A percentile compares a stretch with the other conserved stretches of the same genome.
phyloP scores from a whole-genome alignment of 768 basidiomycete species.

The Krasilnikovozyma curviuscula region DNA sequence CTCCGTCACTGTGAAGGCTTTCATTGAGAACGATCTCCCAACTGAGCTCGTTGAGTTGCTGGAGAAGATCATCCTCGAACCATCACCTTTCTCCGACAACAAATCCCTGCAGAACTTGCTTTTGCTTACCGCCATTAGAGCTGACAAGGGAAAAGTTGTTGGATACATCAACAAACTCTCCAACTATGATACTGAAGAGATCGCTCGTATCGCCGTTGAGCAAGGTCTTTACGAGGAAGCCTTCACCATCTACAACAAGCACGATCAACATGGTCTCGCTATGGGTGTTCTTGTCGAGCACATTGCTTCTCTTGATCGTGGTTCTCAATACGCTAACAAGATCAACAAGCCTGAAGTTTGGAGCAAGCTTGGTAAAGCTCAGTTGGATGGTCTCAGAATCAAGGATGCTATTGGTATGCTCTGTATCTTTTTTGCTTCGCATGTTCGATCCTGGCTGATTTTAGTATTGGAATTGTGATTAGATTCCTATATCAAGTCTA shows the following conservation, averaged over 20 bases:
- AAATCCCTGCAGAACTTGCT: slow-evolving; percentile 87
- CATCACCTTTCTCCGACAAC: slow-evolving; percentile 95
- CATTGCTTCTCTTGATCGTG: slow-evolving; percentile 92
- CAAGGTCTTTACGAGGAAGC: slow-evolving; percentile 92
- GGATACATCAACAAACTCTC: slow-evolving; percentile 93
- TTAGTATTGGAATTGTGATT: background rate
- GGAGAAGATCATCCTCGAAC: slow-evolving; percentile 96
- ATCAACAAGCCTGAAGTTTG: slow-evolving; percentile 92
- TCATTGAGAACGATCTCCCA: slow-evolving; percentile 89
- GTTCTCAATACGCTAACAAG: slow-evolving; percentile 85
- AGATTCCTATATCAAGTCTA: slow-evolving; percentile 97
- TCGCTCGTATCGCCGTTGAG: slow-evolving; percentile 89
- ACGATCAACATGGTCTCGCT: slow-evolving; percentile 82
- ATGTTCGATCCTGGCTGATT: slow-evolving; percentile 1
- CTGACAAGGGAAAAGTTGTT: slow-evolving; percentile 96
- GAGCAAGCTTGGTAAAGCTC: slow-evolving; percentile 95
- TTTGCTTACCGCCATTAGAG: slow-evolving; percentile 83
- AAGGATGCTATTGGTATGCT: slow-evolving; percentile 82
- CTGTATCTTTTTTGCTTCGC: background rate
- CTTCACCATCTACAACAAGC: slow-evolving; percentile 91
- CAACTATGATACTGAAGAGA: slow-evolving; percentile 84
- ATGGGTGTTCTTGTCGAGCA: slow-evolving; percentile 97
- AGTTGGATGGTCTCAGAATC: slow-evolving; percentile 90
- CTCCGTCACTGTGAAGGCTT: slow-evolving; percentile 93
- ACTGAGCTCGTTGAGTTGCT: slow-evolving; percentile 90